A percentile compares a stretch with the other conserved stretches of the same genome.
phyloP scores from a whole-genome alignment of 345 rosid genomes.

The Combretum micranthum region DNA sequence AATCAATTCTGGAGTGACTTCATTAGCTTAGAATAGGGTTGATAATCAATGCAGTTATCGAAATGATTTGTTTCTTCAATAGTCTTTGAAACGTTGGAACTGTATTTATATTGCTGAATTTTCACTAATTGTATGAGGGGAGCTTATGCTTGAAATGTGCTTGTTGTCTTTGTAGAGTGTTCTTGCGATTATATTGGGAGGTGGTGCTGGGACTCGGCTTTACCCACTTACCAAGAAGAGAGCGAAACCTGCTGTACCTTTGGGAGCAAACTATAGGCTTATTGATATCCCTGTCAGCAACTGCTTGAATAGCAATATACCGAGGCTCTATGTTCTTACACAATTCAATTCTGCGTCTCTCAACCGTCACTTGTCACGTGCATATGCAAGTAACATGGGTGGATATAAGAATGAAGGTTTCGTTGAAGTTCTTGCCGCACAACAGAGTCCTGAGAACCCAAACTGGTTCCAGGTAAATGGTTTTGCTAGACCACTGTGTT shows the following conservation, averaged over 20 bases:
- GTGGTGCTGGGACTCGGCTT: slow-evolving; percentile 91
- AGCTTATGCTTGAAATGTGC: background rate
- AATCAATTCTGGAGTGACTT: too few relatives aligned
- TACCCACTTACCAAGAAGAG: slow-evolving; percentile 96
- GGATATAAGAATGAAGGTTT: slow-evolving; percentile 97
- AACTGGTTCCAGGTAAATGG: slow-evolving; percentile 86
- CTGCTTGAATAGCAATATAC: slow-evolving; percentile 83
- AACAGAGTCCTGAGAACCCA: slow-evolving; percentile 96
- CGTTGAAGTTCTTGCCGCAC: slow-evolving; percentile 99
- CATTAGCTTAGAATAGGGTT: too few relatives aligned
- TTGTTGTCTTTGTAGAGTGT: slow-evolving; percentile 55
- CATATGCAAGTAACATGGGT: slow-evolving; percentile 95
- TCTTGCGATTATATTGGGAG: slow-evolving; percentile 88
- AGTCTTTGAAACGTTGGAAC: too few relatives aligned
- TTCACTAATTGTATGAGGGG: background rate
- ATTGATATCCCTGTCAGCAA: slow-evolving; percentile 97
- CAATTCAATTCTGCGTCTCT: slow-evolving; percentile 97
- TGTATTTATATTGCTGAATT: background rate
- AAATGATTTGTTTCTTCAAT: too few relatives aligned
- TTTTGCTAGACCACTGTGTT: background rate
- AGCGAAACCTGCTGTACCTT: slow-evolving; percentile 93
- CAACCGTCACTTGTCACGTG: slow-evolving; percentile 90
- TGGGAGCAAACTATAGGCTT: slow-evolving; percentile 90
- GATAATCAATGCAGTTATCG: too few relatives aligned
- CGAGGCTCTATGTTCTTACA: slow-evolving; percentile 92